Percentiles rank a stretch among this genome's conserved stretches.
Conservation (phyloP, 2,329 filamentous ascomycete species). For the Trichoderma gracile region DNA sequence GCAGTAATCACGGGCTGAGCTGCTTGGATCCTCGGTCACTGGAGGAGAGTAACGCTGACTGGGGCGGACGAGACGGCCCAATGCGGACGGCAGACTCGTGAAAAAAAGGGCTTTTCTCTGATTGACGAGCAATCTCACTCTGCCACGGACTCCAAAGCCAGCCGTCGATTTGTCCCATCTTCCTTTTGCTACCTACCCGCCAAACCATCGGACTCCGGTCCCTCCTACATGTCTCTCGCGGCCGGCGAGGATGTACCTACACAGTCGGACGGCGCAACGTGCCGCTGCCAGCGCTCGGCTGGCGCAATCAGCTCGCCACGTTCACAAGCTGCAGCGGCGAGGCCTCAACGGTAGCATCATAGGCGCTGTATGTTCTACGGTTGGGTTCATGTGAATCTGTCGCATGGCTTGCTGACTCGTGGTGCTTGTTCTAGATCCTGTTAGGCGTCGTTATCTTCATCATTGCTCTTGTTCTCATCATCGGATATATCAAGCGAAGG, state of each 20-base stretch:
- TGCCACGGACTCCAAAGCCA: not conserved
- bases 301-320: conserved; percentile 23
- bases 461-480: not conserved
- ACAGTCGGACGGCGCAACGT: conserved; percentile 22
- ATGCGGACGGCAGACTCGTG: conserved; percentile 21
- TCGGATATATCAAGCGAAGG: conserved; percentile 24
- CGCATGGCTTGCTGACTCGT: not conserved
- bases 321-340: conserved; percentile 17
- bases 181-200: not conserved
- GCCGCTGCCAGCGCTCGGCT: conserved; percentile 14
- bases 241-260: conserved; percentile 23
- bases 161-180: not conserved
- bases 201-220: conserved; percentile 8
- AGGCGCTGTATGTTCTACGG: conserved; percentile 27
- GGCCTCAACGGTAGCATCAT: conserved; percentile 12
- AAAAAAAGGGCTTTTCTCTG: not conserved
- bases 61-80: conserved; percentile 17
- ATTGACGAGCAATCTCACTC: conserved; percentile 9
- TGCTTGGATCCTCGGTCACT: conserved; percentile 22
- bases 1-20: conserved; percentile 9
- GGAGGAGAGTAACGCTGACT: conserved; percentile 17
- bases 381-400: not conserved
- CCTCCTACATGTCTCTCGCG: conserved; percentile 22
- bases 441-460: not conserved
- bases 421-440: conserved; percentile 4